Percentiles rank a stretch among this genome's conserved stretches.
phyloP scores from a whole-genome alignment of 768 basidiomycete species.

The Kwoniella botswanensis region DNA sequence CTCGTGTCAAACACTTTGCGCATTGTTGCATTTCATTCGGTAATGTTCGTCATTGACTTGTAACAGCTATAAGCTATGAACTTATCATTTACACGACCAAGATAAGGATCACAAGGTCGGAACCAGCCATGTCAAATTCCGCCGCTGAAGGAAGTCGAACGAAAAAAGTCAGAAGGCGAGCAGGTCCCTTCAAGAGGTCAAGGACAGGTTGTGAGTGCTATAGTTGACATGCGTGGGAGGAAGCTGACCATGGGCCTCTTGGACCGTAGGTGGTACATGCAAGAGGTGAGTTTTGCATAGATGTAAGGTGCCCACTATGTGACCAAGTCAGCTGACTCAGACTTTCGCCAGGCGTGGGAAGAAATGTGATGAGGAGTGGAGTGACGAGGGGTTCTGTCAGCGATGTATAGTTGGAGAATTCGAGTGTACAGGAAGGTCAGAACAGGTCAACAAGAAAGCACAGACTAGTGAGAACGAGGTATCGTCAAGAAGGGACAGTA shows the following conservation, averaged over 20 bases:
- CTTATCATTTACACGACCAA: not conserved
- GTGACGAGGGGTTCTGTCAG: constrained; percentile 31
- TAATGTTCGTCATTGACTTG: not conserved
- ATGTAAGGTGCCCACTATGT: too few relatives aligned
- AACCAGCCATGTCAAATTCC: not conserved
- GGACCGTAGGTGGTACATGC: constrained; percentile 30
- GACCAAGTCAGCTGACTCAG: not conserved
- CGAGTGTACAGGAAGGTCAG: constrained; percentile 29
- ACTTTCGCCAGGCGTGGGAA: constrained; percentile 28
- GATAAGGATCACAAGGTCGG: not conserved
- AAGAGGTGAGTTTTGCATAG: constrained; percentile 23
- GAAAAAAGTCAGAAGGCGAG: constrained; percentile 17
- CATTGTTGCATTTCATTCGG: too few relatives aligned
- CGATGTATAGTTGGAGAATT: constrained; percentile 30
- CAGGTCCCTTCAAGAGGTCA: constrained; percentile 38
- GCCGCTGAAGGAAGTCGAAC: not conserved
- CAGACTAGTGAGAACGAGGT: not conserved
- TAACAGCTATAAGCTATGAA: not conserved
- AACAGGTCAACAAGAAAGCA: not conserved
- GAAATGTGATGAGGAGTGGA: constrained; percentile 43
- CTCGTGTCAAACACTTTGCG: not conserved
- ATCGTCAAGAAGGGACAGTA: not conserved
- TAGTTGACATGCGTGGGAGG: not conserved
- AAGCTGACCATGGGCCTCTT: not conserved
- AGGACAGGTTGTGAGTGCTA: constrained; percentile 35